Conservation (phyloP, 306 rosid species). For the Prosopis cineraria region DNA sequence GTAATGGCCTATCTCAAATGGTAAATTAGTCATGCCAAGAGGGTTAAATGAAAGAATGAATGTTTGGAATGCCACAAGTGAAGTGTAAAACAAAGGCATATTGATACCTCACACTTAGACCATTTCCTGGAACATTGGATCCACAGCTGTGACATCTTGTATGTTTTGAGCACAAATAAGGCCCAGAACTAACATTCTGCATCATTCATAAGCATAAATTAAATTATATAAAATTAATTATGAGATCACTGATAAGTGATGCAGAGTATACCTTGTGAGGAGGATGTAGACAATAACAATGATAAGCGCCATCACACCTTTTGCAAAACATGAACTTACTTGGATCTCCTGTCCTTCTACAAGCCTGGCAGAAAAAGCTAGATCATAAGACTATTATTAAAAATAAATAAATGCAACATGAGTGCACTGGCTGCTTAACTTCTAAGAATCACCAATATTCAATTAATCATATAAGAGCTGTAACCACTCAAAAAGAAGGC, state of each 20-base stretch:
- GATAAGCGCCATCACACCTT: slow-evolving; percentile 98
- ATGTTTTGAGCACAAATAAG: slow-evolving; percentile 94
- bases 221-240: slow-evolving; percentile 30
- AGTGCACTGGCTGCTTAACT: neutral
- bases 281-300: slow-evolving; percentile 96
- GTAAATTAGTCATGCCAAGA: neutral
- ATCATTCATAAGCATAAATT: slow-evolving; percentile 36
- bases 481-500: neutral
- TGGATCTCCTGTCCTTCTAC: slow-evolving; percentile 96
- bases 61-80: neutral
- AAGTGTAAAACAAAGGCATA: neutral
- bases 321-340: slow-evolving; percentile 97
- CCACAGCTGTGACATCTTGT: slow-evolving; percentile 94
- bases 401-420: slow-evolving; percentile 15
- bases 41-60: neutral
- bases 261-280: slow-evolving; percentile 80
- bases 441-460: slow-evolving; percentile 11
- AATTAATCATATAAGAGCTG: neutral
- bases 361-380: slow-evolving; percentile 60
- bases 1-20: neutral
- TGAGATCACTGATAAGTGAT: slow-evolving; percentile 27
- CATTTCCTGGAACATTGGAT: slow-evolving; percentile 97
- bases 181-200: slow-evolving; percentile 95
- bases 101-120: slow-evolving; percentile 86
- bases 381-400: slow-evolving; percentile 11